Evolutionary conservation across 1,139 yeast species (phyloP), one percentile per base, ranked within the genome.

Genomic region (Hansenula lynferdii): DNA sequence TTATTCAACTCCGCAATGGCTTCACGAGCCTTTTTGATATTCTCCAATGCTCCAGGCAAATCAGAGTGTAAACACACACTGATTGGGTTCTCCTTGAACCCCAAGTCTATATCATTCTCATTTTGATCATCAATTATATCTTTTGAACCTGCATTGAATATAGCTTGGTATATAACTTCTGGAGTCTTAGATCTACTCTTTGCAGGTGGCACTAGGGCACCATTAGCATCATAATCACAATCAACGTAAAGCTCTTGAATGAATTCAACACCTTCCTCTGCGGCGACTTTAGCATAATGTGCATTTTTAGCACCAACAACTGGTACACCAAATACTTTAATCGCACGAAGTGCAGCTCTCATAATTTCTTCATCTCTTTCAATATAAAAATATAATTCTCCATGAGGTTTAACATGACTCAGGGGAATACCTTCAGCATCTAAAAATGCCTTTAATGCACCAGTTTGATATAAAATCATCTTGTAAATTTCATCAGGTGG

Each of bases 211-310:
- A 58, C 55, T 14, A 64, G 45, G 7, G 43, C 49, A 4, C 69
- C 69, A 17, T 60, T 62, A 2, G 50, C 38, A 19, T 47, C 51
- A 54, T 64, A 63, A 40, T 64, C 64, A 34, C 62, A 47, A 42
- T 65, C 70, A 14, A 61, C 61, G 41, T 64, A 64, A 19, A 62
- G 49, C 39, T 65, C 69, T 42, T 65, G 68, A 35, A 64, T 60
- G 18, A 65, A 48, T 26, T 57, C 62, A 15, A 60, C 63, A 3
- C 61, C 61, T 47, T 50, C 56, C 37, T 55, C 62, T 9, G 46
- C 45, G 3, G 64, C 62, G 15, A 58, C 39, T 24, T 49, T 42
- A 20, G 47, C 54, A 35, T 52, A 59, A 15, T 40, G 48, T 4
- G 49, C 44, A 37, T 52, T 57, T 35, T 61, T 60, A n/a, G 60